These are phyloP conservation scores for Pseudogymnoascus sp. DNA, from an alignment of 2,329 filamentous ascomycete genomes.

Conservation along the genomic window DNA sequence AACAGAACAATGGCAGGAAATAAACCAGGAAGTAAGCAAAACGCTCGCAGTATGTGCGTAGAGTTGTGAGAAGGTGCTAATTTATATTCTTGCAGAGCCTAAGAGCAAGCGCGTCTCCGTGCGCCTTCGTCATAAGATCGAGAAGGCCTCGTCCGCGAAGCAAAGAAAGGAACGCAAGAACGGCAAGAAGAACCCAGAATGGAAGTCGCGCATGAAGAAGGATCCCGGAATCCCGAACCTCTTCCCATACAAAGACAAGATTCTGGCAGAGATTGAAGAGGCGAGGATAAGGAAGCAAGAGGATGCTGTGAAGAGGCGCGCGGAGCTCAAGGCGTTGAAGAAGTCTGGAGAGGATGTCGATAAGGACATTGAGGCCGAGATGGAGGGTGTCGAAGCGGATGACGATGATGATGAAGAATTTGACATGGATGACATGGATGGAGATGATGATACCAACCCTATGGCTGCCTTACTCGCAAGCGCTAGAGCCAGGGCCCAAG, in stretches of 20 bases:
- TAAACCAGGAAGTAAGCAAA: constrained; percentile 29
- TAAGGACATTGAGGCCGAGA: constrained; percentile 36
- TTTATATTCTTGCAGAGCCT: constrained; percentile 53
- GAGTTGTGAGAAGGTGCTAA: background rate
- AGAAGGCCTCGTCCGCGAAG: constrained; percentile 84
- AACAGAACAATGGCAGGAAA: constrained; percentile 27
- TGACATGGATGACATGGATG: constrained; percentile 44
- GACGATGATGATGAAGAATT: constrained; percentile 41
- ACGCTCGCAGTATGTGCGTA: background rate
- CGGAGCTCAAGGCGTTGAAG: constrained; percentile 60
- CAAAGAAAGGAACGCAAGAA: constrained; percentile 82
- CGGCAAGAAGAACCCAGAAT: constrained; percentile 95
- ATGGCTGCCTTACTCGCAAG: constrained; percentile 88
- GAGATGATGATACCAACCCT: constrained; percentile 62
- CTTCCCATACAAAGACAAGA: constrained; percentile 95
- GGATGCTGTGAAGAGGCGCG: constrained; percentile 60
- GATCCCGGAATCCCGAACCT: constrained; percentile 95
- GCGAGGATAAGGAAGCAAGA: constrained; percentile 71
- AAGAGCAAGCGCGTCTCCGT: constrained; percentile 88
- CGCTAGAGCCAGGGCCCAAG: constrained; percentile 65
- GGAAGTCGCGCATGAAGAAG: constrained; percentile 91
- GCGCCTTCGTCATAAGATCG: constrained; percentile 88
- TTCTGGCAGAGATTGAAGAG: constrained; percentile 91
- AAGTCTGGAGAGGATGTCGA: constrained; percentile 38
- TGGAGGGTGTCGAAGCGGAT: constrained; percentile 36